Conservation (phyloP, 2,329 filamentous ascomycete species). For the Daldinia eschscholtzii region DNA sequence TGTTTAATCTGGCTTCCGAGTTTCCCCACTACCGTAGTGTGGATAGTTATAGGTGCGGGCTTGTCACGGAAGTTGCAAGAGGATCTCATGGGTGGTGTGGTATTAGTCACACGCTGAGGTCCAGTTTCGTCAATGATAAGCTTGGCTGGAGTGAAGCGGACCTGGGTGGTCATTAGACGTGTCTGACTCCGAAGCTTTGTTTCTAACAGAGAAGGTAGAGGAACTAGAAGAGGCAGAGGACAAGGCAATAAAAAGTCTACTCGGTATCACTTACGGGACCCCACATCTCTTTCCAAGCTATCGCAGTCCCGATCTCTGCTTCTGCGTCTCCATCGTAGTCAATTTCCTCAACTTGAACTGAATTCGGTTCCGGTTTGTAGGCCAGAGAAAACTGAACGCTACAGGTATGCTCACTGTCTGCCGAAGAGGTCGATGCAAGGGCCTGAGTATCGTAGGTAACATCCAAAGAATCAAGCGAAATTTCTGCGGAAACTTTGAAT, state of each 20-base stretch:
- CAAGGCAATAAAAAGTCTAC: neutral
- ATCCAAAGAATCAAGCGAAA: neutral
- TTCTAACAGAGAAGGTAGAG: neutral
- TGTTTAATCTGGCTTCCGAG: neutral
- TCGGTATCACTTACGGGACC: neutral
- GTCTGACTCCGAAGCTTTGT: neutral
- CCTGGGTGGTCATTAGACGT: neutral
- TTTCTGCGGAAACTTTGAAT: neutral
- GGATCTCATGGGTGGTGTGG: neutral
- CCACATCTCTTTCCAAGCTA: neutral
- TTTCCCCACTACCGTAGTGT: neutral
- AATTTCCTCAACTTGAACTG: neutral
- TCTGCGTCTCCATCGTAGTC: constrained; percentile 1
- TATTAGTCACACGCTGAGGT: neutral
- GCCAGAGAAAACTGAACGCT: neutral
- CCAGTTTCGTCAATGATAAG: neutral
- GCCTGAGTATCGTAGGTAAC: neutral
- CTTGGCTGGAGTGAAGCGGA: neutral
- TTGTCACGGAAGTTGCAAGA: neutral
- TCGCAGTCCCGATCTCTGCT: neutral
- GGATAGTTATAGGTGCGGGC: neutral
- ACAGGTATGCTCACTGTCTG: neutral
- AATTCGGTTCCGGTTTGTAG: neutral
- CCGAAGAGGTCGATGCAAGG: neutral
- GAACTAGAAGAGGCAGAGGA: no score